Base-by-base conservation (phyloP, 306 rosid genomes). In the Ziziphus jujuba region DNA sequence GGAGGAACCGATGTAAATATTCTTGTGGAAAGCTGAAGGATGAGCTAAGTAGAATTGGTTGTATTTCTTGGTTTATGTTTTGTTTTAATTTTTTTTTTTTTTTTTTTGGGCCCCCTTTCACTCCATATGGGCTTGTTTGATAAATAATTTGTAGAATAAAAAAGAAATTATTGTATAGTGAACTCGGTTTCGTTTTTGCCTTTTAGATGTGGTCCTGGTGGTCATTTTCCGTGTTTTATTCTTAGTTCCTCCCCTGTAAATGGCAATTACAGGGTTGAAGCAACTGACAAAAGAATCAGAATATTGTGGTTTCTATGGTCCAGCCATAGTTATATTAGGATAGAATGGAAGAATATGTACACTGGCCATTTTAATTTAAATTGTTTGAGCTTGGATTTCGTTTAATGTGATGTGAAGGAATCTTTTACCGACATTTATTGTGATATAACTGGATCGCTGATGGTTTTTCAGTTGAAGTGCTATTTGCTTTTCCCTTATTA, bases 61-160 rank as follows among this genome's bases (percentile, higher is more conserved):
- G 87, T 84, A 72, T 77, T 82, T 85, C 80, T 67, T 68, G 71
- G 43, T 80, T 54, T 69, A n/a, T 8, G 33, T 63, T 65, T 75
- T 54, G 28, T 5, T 71, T 62, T 58, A 28, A 55, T 36, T 47
- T 49, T 56, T 53, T 50, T 1, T 53, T 6, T 4, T 7, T 5
- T 24, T 43, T 49, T 25, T 7, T 12, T 6, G n/a, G n/a, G n/a
- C n/a, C n/a, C n/a, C n/a, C 56, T 59, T 56, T 33, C 70, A 38
- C 62, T 69, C 63, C 83, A 52, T 69, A 25, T 64, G 80, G 66
- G 71, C 75, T 24, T 88, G 96, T 88, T 75, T 67, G 75, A 91
- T 88, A 91, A 91, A 91, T 91, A 91, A 91, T 61, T 67, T 84
- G 95, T 86, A 81, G 84, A 74, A 51, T 71, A 55, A 81, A 74